Evolutionary conservation across 2,329 filamentous ascomycete species (phyloP).

Genomic region (Fusarium heterosporum): DNA sequence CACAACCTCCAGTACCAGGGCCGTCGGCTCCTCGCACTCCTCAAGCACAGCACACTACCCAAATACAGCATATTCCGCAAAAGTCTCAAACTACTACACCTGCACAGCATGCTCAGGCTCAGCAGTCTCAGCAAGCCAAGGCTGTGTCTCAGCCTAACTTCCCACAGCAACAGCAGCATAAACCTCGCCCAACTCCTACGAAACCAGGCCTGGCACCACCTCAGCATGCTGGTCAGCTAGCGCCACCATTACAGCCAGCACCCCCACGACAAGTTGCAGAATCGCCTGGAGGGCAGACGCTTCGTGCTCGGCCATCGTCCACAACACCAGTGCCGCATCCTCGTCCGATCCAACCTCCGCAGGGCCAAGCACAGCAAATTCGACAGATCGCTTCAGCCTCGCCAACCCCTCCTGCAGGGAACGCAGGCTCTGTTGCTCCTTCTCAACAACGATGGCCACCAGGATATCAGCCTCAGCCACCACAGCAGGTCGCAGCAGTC

Average conservation of each 20-base stretch:
- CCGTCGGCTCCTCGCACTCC: conserved; percentile 39
- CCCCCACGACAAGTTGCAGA: conserved; percentile 46
- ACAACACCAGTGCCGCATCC: conserved; percentile 53
- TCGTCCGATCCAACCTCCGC: conserved; percentile 50
- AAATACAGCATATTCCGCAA: conserved; percentile 35
- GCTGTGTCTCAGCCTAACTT: conserved; percentile 36
- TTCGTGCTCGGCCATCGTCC: conserved; percentile 49
- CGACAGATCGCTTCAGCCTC: conserved; percentile 52
- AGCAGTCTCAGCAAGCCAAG: conserved; percentile 35
- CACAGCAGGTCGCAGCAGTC: conserved; percentile 47
- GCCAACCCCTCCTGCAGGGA: conserved; percentile 43
- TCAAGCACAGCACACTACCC: conserved; percentile 37
- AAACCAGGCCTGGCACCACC: conserved; percentile 52
- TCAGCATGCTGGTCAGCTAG: conserved; percentile 52
- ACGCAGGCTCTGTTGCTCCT: conserved; percentile 37
- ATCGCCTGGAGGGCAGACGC: conserved; percentile 36
- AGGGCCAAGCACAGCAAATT: conserved; percentile 41
- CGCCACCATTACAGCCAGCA: conserved; percentile 52
- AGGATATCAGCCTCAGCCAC: conserved; percentile 46
- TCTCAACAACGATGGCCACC: conserved; percentile 54
- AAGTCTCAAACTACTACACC: conserved; percentile 30
- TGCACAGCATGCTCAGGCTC: conserved; percentile 27
- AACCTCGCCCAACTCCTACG: conserved; percentile 41
- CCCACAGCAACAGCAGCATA: conserved; percentile 39
- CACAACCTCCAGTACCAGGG: conserved; percentile 24